A percentile compares a stretch with the other conserved stretches of the same genome.
phyloP scores from a whole-genome alignment of 495 filamentous ascomycete genomes.

The Lasiosphaeria miniovina region DNA sequence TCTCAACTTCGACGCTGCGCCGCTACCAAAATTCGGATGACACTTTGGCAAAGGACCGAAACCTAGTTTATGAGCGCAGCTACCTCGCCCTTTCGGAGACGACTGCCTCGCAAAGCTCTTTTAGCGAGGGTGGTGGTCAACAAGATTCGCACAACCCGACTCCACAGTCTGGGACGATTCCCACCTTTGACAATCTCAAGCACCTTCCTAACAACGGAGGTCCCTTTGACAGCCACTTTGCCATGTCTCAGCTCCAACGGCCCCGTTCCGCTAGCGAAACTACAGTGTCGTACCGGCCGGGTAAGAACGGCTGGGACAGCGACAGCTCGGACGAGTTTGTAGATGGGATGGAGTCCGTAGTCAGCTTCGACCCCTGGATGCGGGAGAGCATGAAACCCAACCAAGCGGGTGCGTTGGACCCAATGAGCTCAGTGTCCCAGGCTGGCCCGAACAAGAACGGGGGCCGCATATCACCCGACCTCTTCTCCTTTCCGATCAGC shows the following conservation, averaged over 20 bases:
- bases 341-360: slow-evolving; percentile 22
- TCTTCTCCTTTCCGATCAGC: slow-evolving; percentile 44
- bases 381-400: slow-evolving; percentile 41
- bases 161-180: slow-evolving; percentile 24
- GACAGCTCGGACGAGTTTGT: slow-evolving; percentile 28
- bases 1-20: slow-evolving; percentile 49
- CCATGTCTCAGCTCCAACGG: slow-evolving; percentile 22
- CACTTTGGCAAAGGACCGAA: slow-evolving; percentile 26
- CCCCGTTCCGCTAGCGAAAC: slow-evolving; percentile 34
- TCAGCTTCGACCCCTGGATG: slow-evolving; percentile 43
- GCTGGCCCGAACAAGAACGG: slow-evolving; percentile 15
- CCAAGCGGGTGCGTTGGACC: slow-evolving; percentile 15
- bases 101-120: slow-evolving; percentile 20
- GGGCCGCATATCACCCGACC: slow-evolving; percentile 39
- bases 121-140: slow-evolving; percentile 7
- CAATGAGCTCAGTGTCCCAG: slow-evolving; percentile 26
- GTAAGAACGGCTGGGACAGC: slow-evolving; percentile 27
- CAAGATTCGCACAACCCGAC: neutral
- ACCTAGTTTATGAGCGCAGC: slow-evolving; percentile 20
- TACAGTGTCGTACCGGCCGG: slow-evolving; percentile 19
- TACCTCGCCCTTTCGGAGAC: slow-evolving; percentile 21
- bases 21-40: slow-evolving; percentile 39
- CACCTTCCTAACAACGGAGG: slow-evolving; percentile 8
- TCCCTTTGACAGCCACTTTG: slow-evolving; percentile 7
- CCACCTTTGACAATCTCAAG: slow-evolving; percentile 28